These are phyloP conservation scores for Pyrenochaeta sp. DNA, from an alignment of 2,329 filamentous ascomycete genomes.

Conservation along the genomic window DNA sequence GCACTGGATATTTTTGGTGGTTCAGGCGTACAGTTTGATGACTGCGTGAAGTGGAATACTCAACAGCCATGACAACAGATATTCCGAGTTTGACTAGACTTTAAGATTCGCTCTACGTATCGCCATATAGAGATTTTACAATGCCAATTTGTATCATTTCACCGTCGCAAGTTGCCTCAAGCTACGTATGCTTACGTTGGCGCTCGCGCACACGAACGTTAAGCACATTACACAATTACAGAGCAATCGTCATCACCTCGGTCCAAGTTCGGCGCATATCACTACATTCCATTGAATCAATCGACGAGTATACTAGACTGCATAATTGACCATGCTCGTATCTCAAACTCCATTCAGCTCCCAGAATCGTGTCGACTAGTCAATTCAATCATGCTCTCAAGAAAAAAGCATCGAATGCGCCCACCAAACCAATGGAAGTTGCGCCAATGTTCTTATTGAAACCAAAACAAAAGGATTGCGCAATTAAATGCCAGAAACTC, in stretches of 20 bases:
- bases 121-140: no score
- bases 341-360: neutral
- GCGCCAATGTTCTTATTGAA: neutral
- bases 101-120: no score
- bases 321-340: neutral
- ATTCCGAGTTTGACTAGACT: no score
- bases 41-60: conserved; percentile 88
- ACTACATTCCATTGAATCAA: neutral
- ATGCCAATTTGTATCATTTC: no score
- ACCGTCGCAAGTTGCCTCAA: neutral
- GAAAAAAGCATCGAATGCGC: neutral
- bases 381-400: neutral
- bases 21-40: conserved; percentile 82
- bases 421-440: neutral
- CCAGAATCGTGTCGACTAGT: neutral
- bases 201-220: neutral
- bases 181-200: neutral
- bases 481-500: neutral
- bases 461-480: neutral
- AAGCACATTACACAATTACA: neutral
- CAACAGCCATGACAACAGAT: conserved; percentile 22
- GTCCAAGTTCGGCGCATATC: neutral
- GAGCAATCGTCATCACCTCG: neutral
- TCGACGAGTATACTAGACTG: neutral
- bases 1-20: conserved; percentile 96